Conservation (phyloP, 2,329 filamentous ascomycete species). For the Calonectria pseudoreteaudii region DNA sequence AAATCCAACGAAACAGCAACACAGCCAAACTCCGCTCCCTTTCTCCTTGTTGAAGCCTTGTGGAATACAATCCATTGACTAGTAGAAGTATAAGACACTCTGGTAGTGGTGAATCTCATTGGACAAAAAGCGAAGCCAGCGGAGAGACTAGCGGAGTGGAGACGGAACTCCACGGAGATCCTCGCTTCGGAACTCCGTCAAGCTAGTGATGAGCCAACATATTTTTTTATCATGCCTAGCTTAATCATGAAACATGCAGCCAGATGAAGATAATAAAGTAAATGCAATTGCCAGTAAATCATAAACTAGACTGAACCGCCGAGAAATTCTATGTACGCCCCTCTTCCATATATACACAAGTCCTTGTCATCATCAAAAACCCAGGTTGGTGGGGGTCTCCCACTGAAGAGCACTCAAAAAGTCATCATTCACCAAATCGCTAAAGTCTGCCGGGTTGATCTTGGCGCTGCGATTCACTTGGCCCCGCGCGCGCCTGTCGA, state of each 20-base stretch:
- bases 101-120: not conserved
- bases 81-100: not conserved
- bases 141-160: not conserved
- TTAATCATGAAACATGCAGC: not conserved
- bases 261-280: not conserved
- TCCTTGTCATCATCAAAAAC: not conserved
- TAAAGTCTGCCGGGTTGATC: not conserved
- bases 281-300: not conserved
- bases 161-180: not conserved
- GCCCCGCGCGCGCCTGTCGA: constrained; percentile 32
- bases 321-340: not conserved
- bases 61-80: not conserved
- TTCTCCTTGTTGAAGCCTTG: not conserved
- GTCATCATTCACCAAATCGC: not conserved
- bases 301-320: not conserved
- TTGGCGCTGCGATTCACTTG: constrained; percentile 20
- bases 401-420: constrained; percentile 7
- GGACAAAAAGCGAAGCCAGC: not conserved
- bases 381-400: not conserved
- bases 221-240: not conserved
- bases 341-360: not conserved
- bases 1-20: not conserved
- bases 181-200: not conserved
- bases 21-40: not conserved
- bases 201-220: not conserved